phyloP scores from a whole-genome alignment of 306 rosid genomes.

The Senna siamea region DNA sequence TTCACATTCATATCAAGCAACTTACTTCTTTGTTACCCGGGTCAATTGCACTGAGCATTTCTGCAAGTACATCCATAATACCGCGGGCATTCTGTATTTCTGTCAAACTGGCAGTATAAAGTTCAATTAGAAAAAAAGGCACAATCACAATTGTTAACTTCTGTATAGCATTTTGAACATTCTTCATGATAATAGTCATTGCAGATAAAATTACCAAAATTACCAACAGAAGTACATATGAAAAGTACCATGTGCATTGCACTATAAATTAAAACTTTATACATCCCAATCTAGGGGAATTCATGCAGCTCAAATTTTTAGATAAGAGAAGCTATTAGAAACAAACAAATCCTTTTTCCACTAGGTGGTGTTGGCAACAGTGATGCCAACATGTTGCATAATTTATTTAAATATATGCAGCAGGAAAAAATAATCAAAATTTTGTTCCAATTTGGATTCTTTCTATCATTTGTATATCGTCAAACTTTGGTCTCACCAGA shows the following conservation, averaged over 20 bases:
- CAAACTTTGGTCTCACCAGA: background rate
- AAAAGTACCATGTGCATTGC: conserved; percentile 6
- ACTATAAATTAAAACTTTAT: too few species aligned
- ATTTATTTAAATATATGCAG: conserved; percentile 5
- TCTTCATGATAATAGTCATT: conserved; percentile 7
- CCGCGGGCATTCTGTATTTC: conserved; percentile 99
- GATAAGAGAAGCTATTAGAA: too few species aligned
- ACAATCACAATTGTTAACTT: conserved; percentile 9
- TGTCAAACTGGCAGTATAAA: conserved; percentile 63
- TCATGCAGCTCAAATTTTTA: too few species aligned
- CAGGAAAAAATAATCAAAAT: background rate
- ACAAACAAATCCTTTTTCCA: too few species aligned
- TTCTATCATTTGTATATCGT: conserved; percentile 5
- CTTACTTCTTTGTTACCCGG: conserved; percentile 88
- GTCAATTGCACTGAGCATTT: conserved; percentile 89
- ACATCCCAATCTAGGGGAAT: too few species aligned
- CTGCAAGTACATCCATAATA: conserved; percentile 92
- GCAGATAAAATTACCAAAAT: conserved; percentile 7
- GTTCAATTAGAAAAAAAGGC: conserved; percentile 35
- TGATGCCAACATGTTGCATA: too few species aligned
- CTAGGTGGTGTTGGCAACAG: too few species aligned
- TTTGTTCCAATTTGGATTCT: background rate
- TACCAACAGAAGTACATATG: background rate
- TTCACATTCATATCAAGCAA: conserved; percentile 23
- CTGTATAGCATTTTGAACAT: conserved; percentile 7